Base-by-base conservation (phyloP, 2,329 filamentous ascomycete genomes). In the Hypoxylon sp. region DNA sequence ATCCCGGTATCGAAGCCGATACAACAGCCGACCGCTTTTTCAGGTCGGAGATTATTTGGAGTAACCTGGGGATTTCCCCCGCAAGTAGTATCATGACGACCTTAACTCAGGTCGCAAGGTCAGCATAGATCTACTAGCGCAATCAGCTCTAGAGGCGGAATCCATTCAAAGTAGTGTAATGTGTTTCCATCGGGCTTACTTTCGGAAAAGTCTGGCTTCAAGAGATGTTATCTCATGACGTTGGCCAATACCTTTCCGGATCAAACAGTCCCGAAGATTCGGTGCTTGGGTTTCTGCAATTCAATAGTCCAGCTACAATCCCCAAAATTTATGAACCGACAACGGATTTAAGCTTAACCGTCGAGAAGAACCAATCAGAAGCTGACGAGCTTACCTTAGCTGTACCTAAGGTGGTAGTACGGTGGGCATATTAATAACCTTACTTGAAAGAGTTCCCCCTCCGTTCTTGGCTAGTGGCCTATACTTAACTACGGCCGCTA, bases 401-500 rank as follows among this genome's bases (percentile, higher is more conserved):
- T 26, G 26, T 26, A 26, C n/a, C n/a, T n/a, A n/a, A n/a, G n/a
- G n/a, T n/a, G n/a, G n/a, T n/a, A n/a, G n/a, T n/a, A n/a, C n/a
- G n/a, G n/a, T n/a, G n/a, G 19, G 19, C 19, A 22, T 22, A 22
- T 22, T 46, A 35, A 64, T 44, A 60, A 52, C 31, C 39, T 59
- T 66, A 59, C 47, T 63, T 19, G 47, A 58, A 19, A 9, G 19
- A 55, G 48, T 19, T 19, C 19, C 35, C 17, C 57, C 52, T 37
- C 31, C 48, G 48, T 5, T 17, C 54, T 59, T 44, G 39, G 58
- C 52, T 67, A 61, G 57, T 35, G 42, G 13, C 11, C 26, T 57
- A 29, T 52, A 57, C 47, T 54, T 26, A 24, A 59, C 37, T 42
- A 69, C 51, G 57, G 66, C 66, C 62, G 59, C 65, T 71, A 71